Base-by-base conservation (phyloP, 306 rosid species). In the Ziziphus jujuba region DNA sequence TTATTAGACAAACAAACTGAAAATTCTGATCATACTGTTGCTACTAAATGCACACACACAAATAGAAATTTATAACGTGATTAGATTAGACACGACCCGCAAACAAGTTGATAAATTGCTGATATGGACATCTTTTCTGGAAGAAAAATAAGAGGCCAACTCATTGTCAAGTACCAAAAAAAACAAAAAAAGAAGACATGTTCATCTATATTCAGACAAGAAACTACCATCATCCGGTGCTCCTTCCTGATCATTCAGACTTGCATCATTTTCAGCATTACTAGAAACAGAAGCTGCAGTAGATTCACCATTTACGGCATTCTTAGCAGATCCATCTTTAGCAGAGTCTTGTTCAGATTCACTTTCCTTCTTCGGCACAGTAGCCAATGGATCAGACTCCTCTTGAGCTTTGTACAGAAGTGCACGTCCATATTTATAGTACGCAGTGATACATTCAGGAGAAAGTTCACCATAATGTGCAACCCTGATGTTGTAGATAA, bases 391-490 rank as follows among this genome's bases (percentile, higher is more conserved):
- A 79, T 90, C 96, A 61, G 99, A 84, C 73, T 93, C 99, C 80
- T 88, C 99, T 73, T 93, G 99, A 59, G 96, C 97, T 76, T 93
- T 90, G 82, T 83, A 88, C 17, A 93, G 75, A 52, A 93, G 80
- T 2, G 97, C 96, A 72, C 92, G 83, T 63, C 99, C 99, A 77
- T 86, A 93, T 73, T 77, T 88, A 72, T 88, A 93, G 89, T 93
- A 93, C 2, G 89, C 79, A 31, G 74, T 79, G 19, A 93, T 86
- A 69, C 99, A 93, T 70, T 88, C 95, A 45, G 95, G 90, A 77
- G 96, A 80, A 24, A 93, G 97, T 77, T 93, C 99, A 72, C 99
- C 97, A 55, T 76, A 83, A 61, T 83, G 85, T 2, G 83, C 79
- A 65, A 84, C 96, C 78, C 99, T 93, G 78, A 21, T 65, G 63